Percentiles rank a stretch among this genome's conserved stretches.
Evolutionary conservation across 2,329 filamentous ascomycete species (phyloP).

Genomic region (Pseudogymnoascus sp.): DNA sequence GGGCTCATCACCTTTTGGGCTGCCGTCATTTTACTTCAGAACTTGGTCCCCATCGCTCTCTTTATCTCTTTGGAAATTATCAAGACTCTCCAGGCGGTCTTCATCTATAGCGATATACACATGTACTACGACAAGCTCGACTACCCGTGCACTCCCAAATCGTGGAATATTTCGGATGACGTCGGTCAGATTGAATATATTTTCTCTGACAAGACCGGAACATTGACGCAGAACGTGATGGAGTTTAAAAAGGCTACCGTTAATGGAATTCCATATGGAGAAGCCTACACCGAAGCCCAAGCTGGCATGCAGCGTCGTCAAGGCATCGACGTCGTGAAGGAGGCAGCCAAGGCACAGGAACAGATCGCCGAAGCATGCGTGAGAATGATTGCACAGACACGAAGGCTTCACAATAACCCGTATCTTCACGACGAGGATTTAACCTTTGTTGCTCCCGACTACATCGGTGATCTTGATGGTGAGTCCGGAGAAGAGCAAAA

Average conservation of each 20-base stretch:
- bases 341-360: slow-evolving; percentile 59
- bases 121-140: slow-evolving; percentile 98
- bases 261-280: slow-evolving; percentile 92
- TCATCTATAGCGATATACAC: slow-evolving; percentile 90
- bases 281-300: slow-evolving; percentile 95
- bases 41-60: slow-evolving; percentile 94
- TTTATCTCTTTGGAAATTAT: slow-evolving; percentile 98
- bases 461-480: slow-evolving; percentile 72
- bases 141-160: slow-evolving; percentile 92
- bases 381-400: slow-evolving; percentile 62
- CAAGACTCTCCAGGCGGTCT: slow-evolving; percentile 83
- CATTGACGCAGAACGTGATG: slow-evolving; percentile 88
- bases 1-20: slow-evolving; percentile 98
- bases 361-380: slow-evolving; percentile 74
- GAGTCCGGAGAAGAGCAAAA: slow-evolving; percentile 69
- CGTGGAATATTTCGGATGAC: slow-evolving; percentile 98
- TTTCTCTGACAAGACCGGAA: slow-evolving; percentile 91
- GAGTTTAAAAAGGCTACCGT: slow-evolving; percentile 98
- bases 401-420: slow-evolving; percentile 76
- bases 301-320: slow-evolving; percentile 90
- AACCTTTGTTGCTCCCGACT: slow-evolving; percentile 88
- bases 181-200: slow-evolving; percentile 98
- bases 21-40: slow-evolving; percentile 89
- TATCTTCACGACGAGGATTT: slow-evolving; percentile 84
- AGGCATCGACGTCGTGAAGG: slow-evolving; percentile 77